These are phyloP conservation scores for Parastagonospora avenae DNA, from an alignment of 2,329 filamentous ascomycete species.

Conservation along the genomic window DNA sequence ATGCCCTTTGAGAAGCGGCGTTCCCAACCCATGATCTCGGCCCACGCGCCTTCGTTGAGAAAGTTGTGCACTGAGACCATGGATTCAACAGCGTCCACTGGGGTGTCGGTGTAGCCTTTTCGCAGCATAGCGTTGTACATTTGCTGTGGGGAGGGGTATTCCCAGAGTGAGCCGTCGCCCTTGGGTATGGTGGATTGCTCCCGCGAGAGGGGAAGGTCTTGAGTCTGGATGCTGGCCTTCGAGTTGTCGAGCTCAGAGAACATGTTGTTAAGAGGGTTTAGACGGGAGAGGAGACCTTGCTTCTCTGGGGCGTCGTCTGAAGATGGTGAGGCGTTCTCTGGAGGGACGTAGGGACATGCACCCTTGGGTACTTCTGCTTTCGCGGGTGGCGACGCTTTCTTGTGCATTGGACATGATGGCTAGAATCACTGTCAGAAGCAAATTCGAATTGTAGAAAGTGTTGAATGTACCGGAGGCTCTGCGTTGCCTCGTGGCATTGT, in stretches of 20 bases:
- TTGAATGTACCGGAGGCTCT: conserved; percentile 59
- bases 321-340: conserved; percentile 40
- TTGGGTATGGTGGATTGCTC: conserved; percentile 92
- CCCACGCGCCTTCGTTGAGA: conserved; percentile 95
- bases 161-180: conserved; percentile 81
- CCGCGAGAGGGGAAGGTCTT: conserved; percentile 76
- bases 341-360: conserved; percentile 57
- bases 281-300: conserved; percentile 64
- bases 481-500: conserved; percentile 54
- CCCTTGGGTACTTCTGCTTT: conserved; percentile 46
- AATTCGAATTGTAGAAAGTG: conserved; percentile 13
- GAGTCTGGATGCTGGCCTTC: conserved; percentile 72
- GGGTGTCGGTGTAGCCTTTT: conserved; percentile 95
- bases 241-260: conserved; percentile 83
- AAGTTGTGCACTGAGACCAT: conserved; percentile 99
- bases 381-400: conserved; percentile 46
- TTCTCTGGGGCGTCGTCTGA: conserved; percentile 35
- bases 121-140: conserved; percentile 99
- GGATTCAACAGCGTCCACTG: conserved; percentile 87
- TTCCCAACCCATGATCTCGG: conserved; percentile 94
- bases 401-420: conserved; percentile 74
- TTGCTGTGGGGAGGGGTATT: conserved; percentile 97
- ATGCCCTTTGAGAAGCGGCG: conserved; percentile 79
- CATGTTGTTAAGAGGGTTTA: conserved; percentile 94
- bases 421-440: conserved; percentile 40